Base-by-base conservation (phyloP, 2,329 filamentous ascomycete genomes). In the Pseudocercospora fuligena region DNA sequence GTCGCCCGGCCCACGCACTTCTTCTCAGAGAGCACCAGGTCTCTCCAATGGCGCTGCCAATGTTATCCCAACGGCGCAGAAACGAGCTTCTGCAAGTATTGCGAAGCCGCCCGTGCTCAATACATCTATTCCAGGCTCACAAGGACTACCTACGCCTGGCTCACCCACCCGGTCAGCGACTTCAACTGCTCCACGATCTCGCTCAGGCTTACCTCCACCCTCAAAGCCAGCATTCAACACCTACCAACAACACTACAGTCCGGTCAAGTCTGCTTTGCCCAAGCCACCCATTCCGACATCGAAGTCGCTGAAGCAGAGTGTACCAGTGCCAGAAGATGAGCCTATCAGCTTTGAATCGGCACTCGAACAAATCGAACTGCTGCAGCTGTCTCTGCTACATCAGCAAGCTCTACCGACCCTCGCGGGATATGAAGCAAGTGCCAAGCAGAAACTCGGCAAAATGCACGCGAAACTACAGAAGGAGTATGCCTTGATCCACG, bases 171-270 rank as follows among this genome's bases (percentile, higher is more conserved):
- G 56, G 16, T 29, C 51, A n/a, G 16, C 51, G 16, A 47, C 46
- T 33, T 69, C 70, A 11, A 60, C 63, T 29, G 66, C 64, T 33
- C 58, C 67, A 36, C 71, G 43, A 56, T 63, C 68, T 19, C 76
- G 62, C 11, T 66, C 75, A 47, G 76, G 79, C n/a, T 78, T 80
- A 27, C 66, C 70, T 23, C 70, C 72, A 16, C 69, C 72, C 7
- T 65, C 72, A 2, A 84, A 84, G 8, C 87, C 88, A 0, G 80
- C 84, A 56, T 90, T 90, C 77, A 86, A 82, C 57, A 89, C 86
- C 0, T 83, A 87, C 46, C 88, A 91, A 71, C 88, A 91, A 71
- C 88, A 90, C 78, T 90, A 87, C 79, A 89, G 87, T 29, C 89
- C 89, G 0, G 86, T 86, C 53, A 90, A 90, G 73, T 82, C 81